Base-by-base conservation (phyloP, 1,139 yeast genomes). In the Arxiozyma slooffiae region DNA sequence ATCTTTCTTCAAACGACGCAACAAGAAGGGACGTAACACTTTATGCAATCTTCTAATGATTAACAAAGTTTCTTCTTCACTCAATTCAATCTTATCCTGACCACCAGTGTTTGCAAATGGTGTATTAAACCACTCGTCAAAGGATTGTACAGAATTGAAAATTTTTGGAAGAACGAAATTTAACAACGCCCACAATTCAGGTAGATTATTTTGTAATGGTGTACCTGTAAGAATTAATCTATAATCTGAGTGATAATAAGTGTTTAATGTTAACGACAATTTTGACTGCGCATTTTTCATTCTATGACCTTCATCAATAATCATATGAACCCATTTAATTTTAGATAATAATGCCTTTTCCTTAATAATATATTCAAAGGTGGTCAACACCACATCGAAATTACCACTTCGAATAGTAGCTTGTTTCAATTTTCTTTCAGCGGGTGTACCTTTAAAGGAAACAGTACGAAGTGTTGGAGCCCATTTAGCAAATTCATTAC, bases 21-120 rank as follows among this genome's bases (percentile, higher is more conserved):
- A 75, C 60, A 92, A 74, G 77, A 92, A 92, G 2, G 98, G 98
- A 65, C 98, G 79, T 64, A 92, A 76, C 23, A 92, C 98, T 67
- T 92, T 92, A 69, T 92, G 98, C 66, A 92, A 77, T 79, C 98
- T 87, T 68, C 97, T 78, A 64, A 92, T 92, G 53, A 92, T 87
- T 73, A 92, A 80, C 57, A 92, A 74, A 20, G 96, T 85, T 70
- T 92, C 98, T 82, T 92, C 98, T 77, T 92, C 92, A 17, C 85
- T 80, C 48, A 85, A 71, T 55, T 81, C 92, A 26, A 85, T 80
- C 68, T 83, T 83, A 61, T 85, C 92, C 66, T 84, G 92, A 37
- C 82, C 80, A 53, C 94, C 92, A 41, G 92, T 81, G 58, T 82
- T 84, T 1, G 89, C 88, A 67, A 85, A 85, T 7, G 94, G 94